These are phyloP conservation scores for Aspergillus chevalieri DNA, from an alignment of 2,329 filamentous ascomycete genomes.

Conservation along the genomic window DNA sequence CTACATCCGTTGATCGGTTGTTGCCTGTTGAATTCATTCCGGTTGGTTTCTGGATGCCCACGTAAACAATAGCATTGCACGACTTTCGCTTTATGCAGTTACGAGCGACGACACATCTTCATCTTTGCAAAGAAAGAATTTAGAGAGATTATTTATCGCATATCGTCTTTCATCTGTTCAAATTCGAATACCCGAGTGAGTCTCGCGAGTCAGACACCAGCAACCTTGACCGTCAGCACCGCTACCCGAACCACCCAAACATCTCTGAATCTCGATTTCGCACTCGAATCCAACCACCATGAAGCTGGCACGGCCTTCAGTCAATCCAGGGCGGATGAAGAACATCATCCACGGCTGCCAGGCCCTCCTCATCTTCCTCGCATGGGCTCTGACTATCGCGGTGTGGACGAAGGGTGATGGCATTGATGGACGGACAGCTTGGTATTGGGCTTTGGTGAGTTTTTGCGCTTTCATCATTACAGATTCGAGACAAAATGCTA, in stretches of 20 bases:
- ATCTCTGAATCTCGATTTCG: neutral
- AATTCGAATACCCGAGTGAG: neutral
- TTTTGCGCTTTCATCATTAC: neutral
- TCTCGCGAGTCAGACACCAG: neutral
- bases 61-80: conserved; percentile 17
- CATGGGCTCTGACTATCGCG: conserved; percentile 52
- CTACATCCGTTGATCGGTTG: too few relatives aligned
- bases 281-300: conserved; percentile 12
- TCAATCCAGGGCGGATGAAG: conserved; percentile 51
- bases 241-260: neutral
- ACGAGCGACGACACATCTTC: neutral
- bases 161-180: neutral
- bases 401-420: conserved; percentile 51
- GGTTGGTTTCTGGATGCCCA: conserved; percentile 11
- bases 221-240: neutral
- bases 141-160: too few relatives aligned
- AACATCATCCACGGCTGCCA: conserved; percentile 50
- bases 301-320: conserved; percentile 26
- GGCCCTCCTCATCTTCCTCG: conserved; percentile 52
- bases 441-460: conserved; percentile 54
- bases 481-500: neutral
- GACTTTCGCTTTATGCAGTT: conserved; percentile 4
- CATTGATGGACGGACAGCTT: conserved; percentile 51
- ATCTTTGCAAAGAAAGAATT: too few relatives aligned
- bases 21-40: neutral